These are phyloP conservation scores for Aphanomyces cochlioides DNA, from an alignment of 352 stramenopile genomes.

Conservation along the genomic window DNA sequence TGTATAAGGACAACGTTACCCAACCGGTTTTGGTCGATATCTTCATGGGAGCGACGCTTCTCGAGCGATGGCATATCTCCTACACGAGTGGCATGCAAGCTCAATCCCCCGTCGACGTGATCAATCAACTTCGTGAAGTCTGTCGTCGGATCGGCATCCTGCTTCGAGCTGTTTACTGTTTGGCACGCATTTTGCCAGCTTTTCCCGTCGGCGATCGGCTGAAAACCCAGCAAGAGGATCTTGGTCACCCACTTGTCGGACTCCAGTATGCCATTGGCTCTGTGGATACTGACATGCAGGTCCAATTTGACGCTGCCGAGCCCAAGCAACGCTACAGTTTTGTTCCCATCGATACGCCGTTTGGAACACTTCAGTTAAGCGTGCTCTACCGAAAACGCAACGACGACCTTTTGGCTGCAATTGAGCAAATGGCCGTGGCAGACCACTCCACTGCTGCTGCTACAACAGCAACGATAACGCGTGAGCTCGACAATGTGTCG, in stretches of 20 bases:
- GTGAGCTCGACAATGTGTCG: conserved; percentile 1
- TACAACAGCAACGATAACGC: neutral
- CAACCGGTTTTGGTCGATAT: conserved; percentile 65
- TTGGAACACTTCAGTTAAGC: conserved; percentile 64
- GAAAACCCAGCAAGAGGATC: conserved; percentile 27
- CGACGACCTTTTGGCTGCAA: conserved; percentile 16
- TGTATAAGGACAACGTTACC: conserved; percentile 71
- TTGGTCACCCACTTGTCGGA: conserved; percentile 14
- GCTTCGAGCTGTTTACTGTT: conserved; percentile 64
- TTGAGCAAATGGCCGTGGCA: conserved; percentile 14
- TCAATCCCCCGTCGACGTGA: conserved; percentile 52
- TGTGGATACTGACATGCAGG: neutral
- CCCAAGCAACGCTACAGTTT: conserved; percentile 69
- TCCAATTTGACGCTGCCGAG: conserved; percentile 41
- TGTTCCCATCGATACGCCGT: conserved; percentile 68
- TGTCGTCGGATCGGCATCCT: conserved; percentile 75
- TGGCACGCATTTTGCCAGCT: conserved; percentile 64
- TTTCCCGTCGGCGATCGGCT: conserved; percentile 19
- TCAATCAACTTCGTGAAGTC: conserved; percentile 76
- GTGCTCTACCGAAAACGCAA: conserved; percentile 50
- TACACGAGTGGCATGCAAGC: conserved; percentile 42
- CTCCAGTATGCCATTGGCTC: conserved; percentile 5
- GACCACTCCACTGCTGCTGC: neutral
- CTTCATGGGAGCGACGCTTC: conserved; percentile 53
- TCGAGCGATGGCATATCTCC: conserved; percentile 73